phyloP scores from a whole-genome alignment of 768 basidiomycete species.

The Holtermanniella nyarrowii region DNA sequence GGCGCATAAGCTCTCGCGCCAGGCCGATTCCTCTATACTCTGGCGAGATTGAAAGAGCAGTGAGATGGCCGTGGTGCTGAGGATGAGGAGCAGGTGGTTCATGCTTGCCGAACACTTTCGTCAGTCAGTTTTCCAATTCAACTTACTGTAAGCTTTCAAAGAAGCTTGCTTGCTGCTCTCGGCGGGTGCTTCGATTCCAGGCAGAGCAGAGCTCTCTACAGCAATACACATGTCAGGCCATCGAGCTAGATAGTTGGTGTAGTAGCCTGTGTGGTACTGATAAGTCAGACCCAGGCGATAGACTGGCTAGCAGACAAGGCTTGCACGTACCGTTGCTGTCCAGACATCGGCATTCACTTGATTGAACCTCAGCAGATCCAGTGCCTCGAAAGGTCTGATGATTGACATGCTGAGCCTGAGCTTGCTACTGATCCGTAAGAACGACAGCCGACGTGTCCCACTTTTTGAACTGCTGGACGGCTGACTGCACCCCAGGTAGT shows the following conservation, averaged over 20 bases:
- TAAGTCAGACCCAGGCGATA: background rate
- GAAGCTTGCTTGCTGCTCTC: constrained; percentile 44
- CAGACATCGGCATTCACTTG: constrained; percentile 89
- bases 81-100: constrained; percentile 31
- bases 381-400: constrained; percentile 71
- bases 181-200: background rate
- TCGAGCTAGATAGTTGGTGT: constrained; percentile 18
- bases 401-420: no score
- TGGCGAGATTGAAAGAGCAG: constrained; percentile 87
- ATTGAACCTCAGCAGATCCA: constrained; percentile 87
- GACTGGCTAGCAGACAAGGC: background rate
- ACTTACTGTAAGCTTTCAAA: constrained; percentile 86
- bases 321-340: constrained; percentile 78
- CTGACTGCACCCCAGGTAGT: no score
- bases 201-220: constrained; percentile 58
- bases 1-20: constrained; percentile 72
- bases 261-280: constrained; percentile 30
- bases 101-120: constrained; percentile 81
- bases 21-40: constrained; percentile 81
- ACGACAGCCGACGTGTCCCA: no score
- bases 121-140: background rate
- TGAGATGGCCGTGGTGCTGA: constrained; percentile 64
- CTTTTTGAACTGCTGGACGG: no score
- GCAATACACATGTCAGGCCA: constrained; percentile 41
- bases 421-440: no score